Base-by-base conservation (phyloP, 768 basidiomycete species). In the Hypsizygus marmoreus region DNA sequence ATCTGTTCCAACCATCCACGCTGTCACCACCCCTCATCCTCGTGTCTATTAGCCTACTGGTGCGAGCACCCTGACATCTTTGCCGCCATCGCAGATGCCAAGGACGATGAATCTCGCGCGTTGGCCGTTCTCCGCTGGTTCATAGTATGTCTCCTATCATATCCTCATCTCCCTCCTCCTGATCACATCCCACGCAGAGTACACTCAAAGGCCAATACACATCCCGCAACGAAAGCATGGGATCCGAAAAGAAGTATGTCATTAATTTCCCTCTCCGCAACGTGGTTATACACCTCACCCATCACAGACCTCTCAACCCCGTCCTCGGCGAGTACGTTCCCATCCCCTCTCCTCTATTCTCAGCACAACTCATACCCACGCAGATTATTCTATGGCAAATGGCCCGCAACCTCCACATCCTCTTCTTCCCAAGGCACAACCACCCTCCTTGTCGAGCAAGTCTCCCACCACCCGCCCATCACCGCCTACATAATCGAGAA, bases 121-220 rank as follows among this genome's bases (percentile, higher is more conserved):
- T 71, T 90, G 40, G 80, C 84, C 5, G 91, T 97, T n/a, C 75
- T 97, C 34, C 81, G 79, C 57, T 99, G 95, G 95, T 99, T 98
- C 70, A 89, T 99, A 59, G 86, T 90, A 55, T 56, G 85, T 71
- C 7, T 6, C 40, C 34, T 41, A n/a, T n/a, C n/a, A n/a, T n/a
- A 22, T 36, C 10, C 26, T 31, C 5, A 17, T 45, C 24, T 31
- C 5, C 32, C 28, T 42, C 24, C 35, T 48, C 14, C 6, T 28
- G 8, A 40, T 24, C 24, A 30, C 14, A 20, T 33, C n/a, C 34
- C 14, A 1, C 13, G 12, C 47, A 88, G 87, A 86, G 86, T 58
- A 99, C 95, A 0, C 77, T 99, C 40, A 97, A 94, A 64, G 95
- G 92, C 11, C 94, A 97, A 61, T 94, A 94, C 64, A 97, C 90